Conservation (phyloP, 2,329 filamentous ascomycete genomes). For the Monosporascus cannonballus region DNA sequence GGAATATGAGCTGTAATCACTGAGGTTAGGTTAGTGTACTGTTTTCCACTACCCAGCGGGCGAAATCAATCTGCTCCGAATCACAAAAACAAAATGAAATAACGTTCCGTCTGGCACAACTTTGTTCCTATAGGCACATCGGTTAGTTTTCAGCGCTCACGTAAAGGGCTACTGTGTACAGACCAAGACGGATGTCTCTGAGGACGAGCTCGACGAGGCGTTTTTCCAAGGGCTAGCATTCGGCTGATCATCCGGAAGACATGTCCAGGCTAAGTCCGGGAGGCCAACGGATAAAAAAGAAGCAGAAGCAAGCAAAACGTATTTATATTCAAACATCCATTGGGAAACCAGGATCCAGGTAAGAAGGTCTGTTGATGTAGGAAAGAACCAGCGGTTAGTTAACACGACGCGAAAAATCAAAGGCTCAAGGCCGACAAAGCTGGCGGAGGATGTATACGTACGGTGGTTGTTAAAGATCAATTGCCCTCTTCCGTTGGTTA, state of each 20-base stretch:
- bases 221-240: neutral
- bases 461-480: slow-evolving; percentile 5
- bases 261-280: neutral
- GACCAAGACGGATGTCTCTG: slow-evolving; percentile 27
- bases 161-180: slow-evolving; percentile 27
- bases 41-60: slow-evolving; percentile 36
- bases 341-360: slow-evolving; percentile 6
- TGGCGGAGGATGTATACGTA: slow-evolving; percentile 12
- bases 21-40: slow-evolving; percentile 51
- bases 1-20: slow-evolving; percentile 49
- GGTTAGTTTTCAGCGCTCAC: slow-evolving; percentile 28
- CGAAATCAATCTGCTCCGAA: slow-evolving; percentile 22
- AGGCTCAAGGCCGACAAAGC: slow-evolving; percentile 5
- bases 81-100: slow-evolving; percentile 27
- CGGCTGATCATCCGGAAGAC: neutral
- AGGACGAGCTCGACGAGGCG: neutral
- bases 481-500: too few species aligned
- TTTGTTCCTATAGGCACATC: slow-evolving; percentile 43
- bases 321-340: neutral
- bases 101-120: slow-evolving; percentile 41
- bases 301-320: neutral
- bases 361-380: slow-evolving; percentile 8
- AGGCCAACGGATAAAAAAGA: neutral
- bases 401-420: slow-evolving; percentile 6
- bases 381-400: slow-evolving; percentile 8